Percentiles rank a stretch among this genome's conserved stretches.
Conservation (phyloP, 805 yeast species). For the Kodamaea laetipori region DNA sequence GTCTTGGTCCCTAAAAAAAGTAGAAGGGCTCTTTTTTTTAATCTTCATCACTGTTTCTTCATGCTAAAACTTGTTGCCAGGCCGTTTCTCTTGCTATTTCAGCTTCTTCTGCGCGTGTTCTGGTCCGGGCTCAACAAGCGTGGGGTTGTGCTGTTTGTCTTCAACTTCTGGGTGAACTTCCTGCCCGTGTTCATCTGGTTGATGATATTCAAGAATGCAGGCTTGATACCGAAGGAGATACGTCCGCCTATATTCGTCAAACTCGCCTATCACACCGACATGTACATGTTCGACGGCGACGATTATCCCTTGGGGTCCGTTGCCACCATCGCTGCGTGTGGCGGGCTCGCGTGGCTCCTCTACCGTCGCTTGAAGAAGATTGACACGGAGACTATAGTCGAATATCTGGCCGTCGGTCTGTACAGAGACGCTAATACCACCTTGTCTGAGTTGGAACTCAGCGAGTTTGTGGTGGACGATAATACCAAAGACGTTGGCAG, state of each 20-base stretch:
- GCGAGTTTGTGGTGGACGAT: conserved; percentile 1
- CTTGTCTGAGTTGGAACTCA: conserved; percentile 8
- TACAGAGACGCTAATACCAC: neutral
- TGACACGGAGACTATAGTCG: conserved; percentile 1
- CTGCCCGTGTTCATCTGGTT: conserved; percentile 58
- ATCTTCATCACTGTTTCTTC: neutral
- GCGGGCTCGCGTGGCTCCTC: conserved; percentile 2
- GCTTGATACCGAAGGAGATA: conserved; percentile 51
- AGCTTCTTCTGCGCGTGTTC: conserved; percentile 19
- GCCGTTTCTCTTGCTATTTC: conserved; percentile 11
- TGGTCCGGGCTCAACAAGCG: conserved; percentile 40
- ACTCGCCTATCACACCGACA: conserved; percentile 46
- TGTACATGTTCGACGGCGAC: conserved; percentile 31
- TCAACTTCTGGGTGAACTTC: conserved; percentile 53
- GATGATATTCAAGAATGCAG: conserved; percentile 59
- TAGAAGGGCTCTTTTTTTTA: neutral
- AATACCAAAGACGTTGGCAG: neutral
- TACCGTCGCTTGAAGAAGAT: conserved; percentile 4
- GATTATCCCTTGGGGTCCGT: conserved; percentile 10
- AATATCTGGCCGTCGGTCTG: neutral
- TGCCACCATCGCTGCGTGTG: neutral
- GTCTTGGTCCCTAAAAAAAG: neutral
- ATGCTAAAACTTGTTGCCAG: conserved; percentile 7
- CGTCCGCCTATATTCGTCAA: conserved; percentile 57
- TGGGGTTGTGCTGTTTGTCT: conserved; percentile 36